A percentile compares a stretch with the other conserved stretches of the same genome.
These are phyloP conservation scores for Quercus mongolica DNA, from an alignment of 306 rosid genomes.

Conservation along the genomic window DNA sequence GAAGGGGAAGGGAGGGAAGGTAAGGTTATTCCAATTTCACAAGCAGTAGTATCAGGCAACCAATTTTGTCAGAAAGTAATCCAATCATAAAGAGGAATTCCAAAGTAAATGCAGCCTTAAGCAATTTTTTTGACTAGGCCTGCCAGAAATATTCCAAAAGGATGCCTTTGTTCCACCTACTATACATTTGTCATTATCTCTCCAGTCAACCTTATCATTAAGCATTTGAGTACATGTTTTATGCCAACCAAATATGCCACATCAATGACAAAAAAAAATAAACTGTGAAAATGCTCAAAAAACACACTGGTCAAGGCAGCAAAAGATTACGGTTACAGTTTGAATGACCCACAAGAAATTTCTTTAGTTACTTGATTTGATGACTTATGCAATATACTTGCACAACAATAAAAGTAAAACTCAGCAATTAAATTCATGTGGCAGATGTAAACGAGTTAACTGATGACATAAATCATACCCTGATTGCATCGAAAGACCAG, in stretches of 20 bases:
- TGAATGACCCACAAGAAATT: neutral
- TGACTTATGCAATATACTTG: neutral
- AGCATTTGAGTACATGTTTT: neutral
- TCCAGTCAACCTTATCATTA: neutral
- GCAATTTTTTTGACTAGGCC: neutral
- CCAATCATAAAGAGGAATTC: neutral
- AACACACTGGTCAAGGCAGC: neutral
- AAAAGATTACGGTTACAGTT: neutral
- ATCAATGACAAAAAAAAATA: neutral
- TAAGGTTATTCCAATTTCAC: too few relatives aligned
- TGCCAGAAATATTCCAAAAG: neutral
- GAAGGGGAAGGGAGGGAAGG: too few relatives aligned
- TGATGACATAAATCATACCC: slow-evolving; percentile 22
- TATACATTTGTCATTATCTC: neutral
- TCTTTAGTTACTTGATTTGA: neutral
- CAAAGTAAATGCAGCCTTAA: neutral
- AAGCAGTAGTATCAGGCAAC: too few relatives aligned
- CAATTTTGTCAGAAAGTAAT: too few relatives aligned
- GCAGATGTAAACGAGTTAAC: neutral
- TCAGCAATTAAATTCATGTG: neutral
- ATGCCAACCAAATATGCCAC: neutral
- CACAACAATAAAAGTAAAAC: neutral
- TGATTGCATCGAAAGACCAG: slow-evolving; percentile 35
- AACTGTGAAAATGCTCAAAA: neutral
- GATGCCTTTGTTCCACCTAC: neutral